Conservation (phyloP, 2,329 filamentous ascomycete genomes). For the Aspergillus sp. region DNA sequence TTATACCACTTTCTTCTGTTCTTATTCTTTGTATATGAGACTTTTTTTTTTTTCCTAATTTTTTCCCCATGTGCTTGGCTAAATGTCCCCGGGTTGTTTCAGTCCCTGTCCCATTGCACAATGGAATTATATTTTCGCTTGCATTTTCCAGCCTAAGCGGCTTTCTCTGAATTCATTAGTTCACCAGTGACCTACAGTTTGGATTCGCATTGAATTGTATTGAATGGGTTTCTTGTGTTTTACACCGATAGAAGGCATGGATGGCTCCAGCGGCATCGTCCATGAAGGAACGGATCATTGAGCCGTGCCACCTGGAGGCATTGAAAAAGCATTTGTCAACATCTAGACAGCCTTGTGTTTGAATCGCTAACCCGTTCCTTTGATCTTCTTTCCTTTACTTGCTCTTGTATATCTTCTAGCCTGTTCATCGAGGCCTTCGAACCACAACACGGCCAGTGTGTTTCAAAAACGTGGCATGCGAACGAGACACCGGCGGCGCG, state of each 20-base stretch:
- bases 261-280: neutral
- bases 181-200: neutral
- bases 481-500: no score
- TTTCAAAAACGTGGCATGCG: no score
- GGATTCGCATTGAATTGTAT: neutral
- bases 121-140: slow-evolving; percentile 1
- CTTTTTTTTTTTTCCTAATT: slow-evolving; percentile 3
- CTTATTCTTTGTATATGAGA: slow-evolving; percentile 20
- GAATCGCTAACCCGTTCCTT: no score
- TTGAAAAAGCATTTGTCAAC: no score
- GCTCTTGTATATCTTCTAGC: no score
- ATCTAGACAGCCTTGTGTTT: no score
- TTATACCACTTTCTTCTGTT: slow-evolving; percentile 16
- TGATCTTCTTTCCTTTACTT: no score
- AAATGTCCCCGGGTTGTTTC: slow-evolving; percentile 4
- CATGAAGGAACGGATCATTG: neutral
- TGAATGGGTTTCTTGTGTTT: neutral
- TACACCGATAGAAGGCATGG: slow-evolving; percentile 7
- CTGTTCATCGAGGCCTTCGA: no score
- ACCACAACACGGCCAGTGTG: no score
- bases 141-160: neutral
- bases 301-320: no score
- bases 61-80: slow-evolving; percentile 15
- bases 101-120: slow-evolving; percentile 5
- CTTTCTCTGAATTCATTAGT: neutral